Evolutionary conservation across 495 filamentous ascomycete genomes (phyloP), one percentile per base, ranked within the genome.

Genomic region (Aspergillus heteromorphus): DNA sequence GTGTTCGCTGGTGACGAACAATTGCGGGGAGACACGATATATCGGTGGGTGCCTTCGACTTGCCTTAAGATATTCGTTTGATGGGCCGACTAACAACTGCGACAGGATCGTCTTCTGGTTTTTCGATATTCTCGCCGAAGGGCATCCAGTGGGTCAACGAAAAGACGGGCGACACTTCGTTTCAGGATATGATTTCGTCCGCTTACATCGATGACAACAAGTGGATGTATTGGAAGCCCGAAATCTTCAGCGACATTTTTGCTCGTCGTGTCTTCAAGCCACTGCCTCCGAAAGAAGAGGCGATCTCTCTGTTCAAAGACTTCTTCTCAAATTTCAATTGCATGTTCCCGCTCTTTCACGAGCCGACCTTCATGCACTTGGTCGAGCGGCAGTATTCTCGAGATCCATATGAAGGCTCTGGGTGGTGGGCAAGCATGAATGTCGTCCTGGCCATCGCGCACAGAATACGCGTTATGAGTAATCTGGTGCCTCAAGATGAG

Each of bases 111-210:
- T 97, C 95, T 0, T 98, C 93, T 3, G 95, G 93, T 1, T 98
- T 97, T 71, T 97, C 93, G 29, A 98, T 98, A 55, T 95, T 95
- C 74, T 97, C 92, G 2, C 93, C 93, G 14, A 96, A 96, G 66
- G 93, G 93, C 49, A 93, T 98, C 45, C 88, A 96, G 68, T 98
- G 93, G 93, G 92, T 98, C 45, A 98, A 96, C 60, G 88, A 96
- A 58, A 97, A 96, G 74, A 97, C 91, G 40, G 93, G 93, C 16
- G 95, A 98, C 62, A 84, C 70, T 11, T 95, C 91, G 0, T 98
- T 98, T 69, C 89, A 96, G 69, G 85, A 91, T 29, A 97, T 97
- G 93, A 95, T 98, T 25, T 86, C 88, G 1, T 83, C 85, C 40
- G 83, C 86, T 2, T 87, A 85, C 16, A 80, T 89, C 10, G 88